Evolutionary conservation across 768 basidiomycete genomes (phyloP).

Genomic region (Trametes villosa): DNA sequence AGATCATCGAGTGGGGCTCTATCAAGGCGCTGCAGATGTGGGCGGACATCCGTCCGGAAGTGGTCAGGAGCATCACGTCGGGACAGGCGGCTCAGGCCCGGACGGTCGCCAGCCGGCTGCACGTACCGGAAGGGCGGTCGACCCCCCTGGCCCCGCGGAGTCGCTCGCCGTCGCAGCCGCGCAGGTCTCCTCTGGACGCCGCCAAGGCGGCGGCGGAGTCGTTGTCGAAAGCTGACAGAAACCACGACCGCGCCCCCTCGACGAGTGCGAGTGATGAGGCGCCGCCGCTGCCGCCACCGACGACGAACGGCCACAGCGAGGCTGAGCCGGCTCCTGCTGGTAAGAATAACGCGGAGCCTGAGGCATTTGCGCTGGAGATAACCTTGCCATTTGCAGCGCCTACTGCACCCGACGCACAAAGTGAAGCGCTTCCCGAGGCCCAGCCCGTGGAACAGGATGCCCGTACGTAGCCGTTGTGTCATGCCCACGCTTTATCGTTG

Average conservation of each 20-base stretch:
- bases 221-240: slow-evolving; percentile 17
- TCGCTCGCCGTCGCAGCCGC: slow-evolving; percentile 42
- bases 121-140: slow-evolving; percentile 51
- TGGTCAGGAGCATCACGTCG: slow-evolving; percentile 47
- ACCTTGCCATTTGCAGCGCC: slow-evolving; percentile 1
- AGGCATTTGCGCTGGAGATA: slow-evolving; percentile 12
- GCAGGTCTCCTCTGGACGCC: slow-evolving; percentile 22
- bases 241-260: slow-evolving; percentile 4
- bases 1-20: slow-evolving; percentile 99
- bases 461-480: slow-evolving; percentile 12
- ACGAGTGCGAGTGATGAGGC: slow-evolving; percentile 6
- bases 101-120: slow-evolving; percentile 49
- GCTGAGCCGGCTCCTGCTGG: neutral
- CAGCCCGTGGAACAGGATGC: neutral
- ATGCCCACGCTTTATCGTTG: neutral
- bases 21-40: slow-evolving; percentile 95
- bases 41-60: slow-evolving; percentile 77
- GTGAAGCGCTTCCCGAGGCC: neutral
- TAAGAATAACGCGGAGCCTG: neutral
- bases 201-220: slow-evolving; percentile 16
- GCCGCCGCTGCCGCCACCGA: neutral
- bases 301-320: neutral
- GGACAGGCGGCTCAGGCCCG: slow-evolving; percentile 55
- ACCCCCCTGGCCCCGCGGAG: slow-evolving; percentile 43
- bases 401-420: slow-evolving; percentile 3